A percentile compares a stretch with the other conserved stretches of the same genome.
These are phyloP conservation scores for Penicillium goetzii DNA, from an alignment of 495 filamentous ascomycete genomes.

Conservation along the genomic window DNA sequence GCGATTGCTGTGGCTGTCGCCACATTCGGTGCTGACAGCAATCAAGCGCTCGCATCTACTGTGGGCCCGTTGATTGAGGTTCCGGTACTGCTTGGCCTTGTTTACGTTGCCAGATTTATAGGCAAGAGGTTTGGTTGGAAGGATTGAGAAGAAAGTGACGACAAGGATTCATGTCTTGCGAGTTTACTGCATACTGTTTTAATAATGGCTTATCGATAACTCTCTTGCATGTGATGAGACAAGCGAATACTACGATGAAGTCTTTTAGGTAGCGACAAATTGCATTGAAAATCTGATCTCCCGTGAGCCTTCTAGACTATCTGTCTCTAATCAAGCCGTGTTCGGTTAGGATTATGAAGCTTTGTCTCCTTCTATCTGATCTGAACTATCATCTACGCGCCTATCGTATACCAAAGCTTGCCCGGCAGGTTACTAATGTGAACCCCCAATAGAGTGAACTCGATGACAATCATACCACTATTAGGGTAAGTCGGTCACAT, in stretches of 20 bases:
- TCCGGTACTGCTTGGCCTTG: constrained; percentile 78
- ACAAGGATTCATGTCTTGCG: background rate
- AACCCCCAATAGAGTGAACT: background rate
- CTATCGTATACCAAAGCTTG: background rate
- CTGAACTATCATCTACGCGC: background rate
- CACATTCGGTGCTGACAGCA: constrained; percentile 76
- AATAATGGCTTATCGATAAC: background rate
- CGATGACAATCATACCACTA: background rate
- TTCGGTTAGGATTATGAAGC: background rate
- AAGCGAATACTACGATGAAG: background rate
- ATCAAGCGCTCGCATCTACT: constrained; percentile 86
- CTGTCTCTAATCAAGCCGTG: background rate
- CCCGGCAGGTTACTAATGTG: background rate
- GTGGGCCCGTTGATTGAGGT: constrained; percentile 93
- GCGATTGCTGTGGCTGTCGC: constrained; percentile 92
- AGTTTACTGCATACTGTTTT: background rate
- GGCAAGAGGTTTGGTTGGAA: constrained; percentile 27
- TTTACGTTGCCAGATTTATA: constrained; percentile 68
- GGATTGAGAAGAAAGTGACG: constrained; percentile 12
- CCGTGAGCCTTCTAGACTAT: background rate
- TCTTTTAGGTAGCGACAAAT: background rate
- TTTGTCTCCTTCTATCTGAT: background rate
- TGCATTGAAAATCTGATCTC: background rate
- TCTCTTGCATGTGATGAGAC: background rate
- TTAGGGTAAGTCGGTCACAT: background rate